phyloP scores from a whole-genome alignment of 805 yeast species.

The Yamadazyma insecticola region DNA sequence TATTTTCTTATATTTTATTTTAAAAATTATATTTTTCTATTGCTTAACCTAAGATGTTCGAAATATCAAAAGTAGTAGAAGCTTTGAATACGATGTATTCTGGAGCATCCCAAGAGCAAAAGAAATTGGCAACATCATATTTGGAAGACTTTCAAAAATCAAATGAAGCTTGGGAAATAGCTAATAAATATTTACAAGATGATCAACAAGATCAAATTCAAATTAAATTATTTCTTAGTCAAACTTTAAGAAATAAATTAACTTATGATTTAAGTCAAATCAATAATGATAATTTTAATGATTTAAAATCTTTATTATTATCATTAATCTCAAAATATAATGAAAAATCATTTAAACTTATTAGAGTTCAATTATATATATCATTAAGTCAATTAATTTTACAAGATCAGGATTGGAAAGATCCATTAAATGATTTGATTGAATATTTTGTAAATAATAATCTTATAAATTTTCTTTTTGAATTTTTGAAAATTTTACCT shows the following conservation, averaged over 20 bases:
- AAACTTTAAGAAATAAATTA: constrained; percentile 80
- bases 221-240: constrained; percentile 80
- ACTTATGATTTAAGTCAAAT: constrained; percentile 82
- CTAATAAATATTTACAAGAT: constrained; percentile 49
- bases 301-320: constrained; percentile 67
- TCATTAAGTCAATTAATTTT: constrained; percentile 79
- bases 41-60: no score
- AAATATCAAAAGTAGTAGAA: constrained; percentile 27
- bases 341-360: constrained; percentile 39
- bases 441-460: constrained; percentile 13
- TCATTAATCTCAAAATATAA: constrained; percentile 47
- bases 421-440: constrained; percentile 50
- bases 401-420: constrained; percentile 69
- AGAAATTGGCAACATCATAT: constrained; percentile 46
- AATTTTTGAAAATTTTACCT: constrained; percentile 82
- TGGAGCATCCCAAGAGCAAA: constrained; percentile 39
- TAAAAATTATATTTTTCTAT: no score
- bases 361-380: constrained; percentile 79
- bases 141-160: constrained; percentile 84
- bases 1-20: no score
- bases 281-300: constrained; percentile 49
- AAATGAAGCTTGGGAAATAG: constrained; percentile 71
- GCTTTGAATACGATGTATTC: constrained; percentile 50
- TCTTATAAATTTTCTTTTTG: constrained; percentile 45
- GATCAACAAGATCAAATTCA: constrained; percentile 40